These are phyloP conservation scores for Chlorophyllum brunneum DNA, from an alignment of 768 basidiomycete species.

Conservation along the genomic window DNA sequence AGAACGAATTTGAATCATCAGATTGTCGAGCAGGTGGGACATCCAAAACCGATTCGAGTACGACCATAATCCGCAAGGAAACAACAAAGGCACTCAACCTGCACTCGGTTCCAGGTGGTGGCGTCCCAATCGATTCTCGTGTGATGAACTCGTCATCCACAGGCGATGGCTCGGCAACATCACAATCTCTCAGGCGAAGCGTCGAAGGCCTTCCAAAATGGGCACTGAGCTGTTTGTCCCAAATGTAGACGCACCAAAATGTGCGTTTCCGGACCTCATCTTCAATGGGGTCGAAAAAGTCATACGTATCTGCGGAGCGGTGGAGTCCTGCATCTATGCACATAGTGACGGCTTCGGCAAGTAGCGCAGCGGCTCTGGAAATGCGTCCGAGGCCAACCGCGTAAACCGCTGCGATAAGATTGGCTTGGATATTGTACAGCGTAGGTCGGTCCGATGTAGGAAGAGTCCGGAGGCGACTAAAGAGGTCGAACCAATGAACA, in stretches of 20 bases:
- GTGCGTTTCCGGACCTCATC: conserved; percentile 91
- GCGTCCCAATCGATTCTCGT: conserved; percentile 59
- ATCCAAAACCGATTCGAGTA: conserved; percentile 86
- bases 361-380: conserved; percentile 79
- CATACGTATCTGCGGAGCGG: conserved; percentile 80
- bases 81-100: conserved; percentile 80
- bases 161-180: conserved; percentile 81
- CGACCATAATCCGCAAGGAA: conserved; percentile 75
- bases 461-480: conserved; percentile 81
- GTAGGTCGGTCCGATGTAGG: conserved; percentile 88
- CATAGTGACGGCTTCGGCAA: conserved; percentile 84
- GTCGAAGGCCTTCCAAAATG: conserved; percentile 89
- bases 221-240: conserved; percentile 91
- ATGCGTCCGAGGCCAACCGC: conserved; percentile 88
- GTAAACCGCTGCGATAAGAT: conserved; percentile 89
- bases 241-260: conserved; percentile 94
- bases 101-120: conserved; percentile 69
- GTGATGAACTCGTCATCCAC: conserved; percentile 91
- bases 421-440: conserved; percentile 87
- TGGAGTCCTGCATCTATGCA: conserved; percentile 88
- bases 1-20: conserved; percentile 72
- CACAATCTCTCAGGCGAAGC: conserved; percentile 84
- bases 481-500: conserved; percentile 88
- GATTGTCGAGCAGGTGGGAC: conserved; percentile 64
- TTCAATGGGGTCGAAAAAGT: conserved; percentile 86